These are phyloP conservation scores for Russula compacta DNA, from an alignment of 768 basidiomycete genomes.

Conservation along the genomic window DNA sequence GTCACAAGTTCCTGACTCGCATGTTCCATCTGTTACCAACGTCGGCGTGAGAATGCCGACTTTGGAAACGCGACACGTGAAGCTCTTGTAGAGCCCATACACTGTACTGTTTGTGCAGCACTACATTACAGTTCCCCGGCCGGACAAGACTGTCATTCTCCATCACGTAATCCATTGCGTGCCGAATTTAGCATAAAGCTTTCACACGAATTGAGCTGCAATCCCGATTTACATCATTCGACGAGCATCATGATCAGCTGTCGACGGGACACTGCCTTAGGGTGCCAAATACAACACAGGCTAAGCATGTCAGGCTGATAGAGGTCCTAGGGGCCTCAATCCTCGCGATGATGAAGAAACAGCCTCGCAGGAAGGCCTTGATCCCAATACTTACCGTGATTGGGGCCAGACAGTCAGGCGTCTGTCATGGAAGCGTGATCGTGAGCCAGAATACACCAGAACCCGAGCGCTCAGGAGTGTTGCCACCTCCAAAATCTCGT, in stretches of 20 bases:
- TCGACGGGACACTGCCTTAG: background rate
- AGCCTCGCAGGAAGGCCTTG: background rate
- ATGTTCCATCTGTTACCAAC: background rate
- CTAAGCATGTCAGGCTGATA: slow-evolving; percentile 11
- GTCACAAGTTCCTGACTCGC: background rate
- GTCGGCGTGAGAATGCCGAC: background rate
- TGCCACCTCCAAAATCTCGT: background rate
- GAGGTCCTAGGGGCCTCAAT: background rate
- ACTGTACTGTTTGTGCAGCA: background rate
- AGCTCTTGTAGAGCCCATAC: background rate
- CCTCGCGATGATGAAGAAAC: background rate
- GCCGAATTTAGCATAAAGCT: background rate
- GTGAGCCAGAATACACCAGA: background rate
- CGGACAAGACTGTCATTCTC: background rate
- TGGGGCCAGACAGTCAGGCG: background rate
- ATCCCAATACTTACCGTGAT: background rate
- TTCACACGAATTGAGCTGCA: no score
- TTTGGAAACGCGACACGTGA: background rate
- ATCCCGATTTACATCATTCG: no score
- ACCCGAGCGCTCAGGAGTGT: background rate
- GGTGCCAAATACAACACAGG: slow-evolving; percentile 6
- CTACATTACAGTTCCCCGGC: background rate
- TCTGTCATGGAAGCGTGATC: background rate
- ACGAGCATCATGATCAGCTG: slow-evolving; percentile 9
- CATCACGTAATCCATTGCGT: background rate